Conservation (phyloP, 106 monocot genomes). For the Ottelia alismoides region DNA sequence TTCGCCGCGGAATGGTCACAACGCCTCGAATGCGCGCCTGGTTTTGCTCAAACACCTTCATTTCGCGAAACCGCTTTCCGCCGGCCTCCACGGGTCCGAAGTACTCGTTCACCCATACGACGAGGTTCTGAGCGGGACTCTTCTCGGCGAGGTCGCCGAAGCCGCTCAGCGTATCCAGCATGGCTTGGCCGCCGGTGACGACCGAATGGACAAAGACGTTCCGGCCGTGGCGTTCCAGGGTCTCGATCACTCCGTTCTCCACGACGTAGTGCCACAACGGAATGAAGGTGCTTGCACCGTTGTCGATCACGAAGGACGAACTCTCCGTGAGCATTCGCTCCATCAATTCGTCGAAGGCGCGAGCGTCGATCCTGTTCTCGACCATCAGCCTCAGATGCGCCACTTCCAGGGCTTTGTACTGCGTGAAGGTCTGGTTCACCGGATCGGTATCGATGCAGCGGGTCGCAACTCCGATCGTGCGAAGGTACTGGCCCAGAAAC, state of each 20-base stretch:
- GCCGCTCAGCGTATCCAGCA: not conserved
- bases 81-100: not conserved
- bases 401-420: not conserved
- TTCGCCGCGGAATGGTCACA: not conserved
- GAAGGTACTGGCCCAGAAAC: not conserved
- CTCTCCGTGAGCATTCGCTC: not conserved
- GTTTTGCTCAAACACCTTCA: not conserved
- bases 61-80: not conserved
- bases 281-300: not conserved
- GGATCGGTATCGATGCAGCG: not conserved
- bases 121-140: not conserved
- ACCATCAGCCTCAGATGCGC: not conserved
- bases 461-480: not conserved
- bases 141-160: not conserved
- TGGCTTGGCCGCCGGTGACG: not conserved
- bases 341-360: not conserved
- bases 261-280: not conserved
- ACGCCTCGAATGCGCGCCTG: not conserved
- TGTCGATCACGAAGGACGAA: not conserved
- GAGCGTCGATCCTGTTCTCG: not conserved
- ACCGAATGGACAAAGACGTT: not conserved
- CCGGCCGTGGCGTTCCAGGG: not conserved
- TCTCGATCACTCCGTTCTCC: not conserved
- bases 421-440: not conserved
- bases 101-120: not conserved